Evolutionary conservation across 2,329 filamentous ascomycete genomes (phyloP).

Genomic region (Didymella exigua): DNA sequence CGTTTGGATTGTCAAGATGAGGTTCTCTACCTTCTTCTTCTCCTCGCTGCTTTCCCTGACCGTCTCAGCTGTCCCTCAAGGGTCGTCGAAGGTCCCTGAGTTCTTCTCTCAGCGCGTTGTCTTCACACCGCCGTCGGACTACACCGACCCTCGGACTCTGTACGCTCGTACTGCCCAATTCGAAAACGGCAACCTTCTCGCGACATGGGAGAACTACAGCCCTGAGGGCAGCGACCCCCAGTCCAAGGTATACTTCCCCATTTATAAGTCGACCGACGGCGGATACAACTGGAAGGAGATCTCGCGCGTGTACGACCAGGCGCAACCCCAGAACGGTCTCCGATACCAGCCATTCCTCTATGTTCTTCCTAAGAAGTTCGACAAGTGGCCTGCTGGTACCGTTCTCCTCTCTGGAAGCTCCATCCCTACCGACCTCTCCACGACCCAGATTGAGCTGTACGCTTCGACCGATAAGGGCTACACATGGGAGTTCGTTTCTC

Average conservation of each 20-base stretch:
- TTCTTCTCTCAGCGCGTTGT: slow-evolving; percentile 48
- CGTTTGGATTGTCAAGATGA: slow-evolving; percentile 36
- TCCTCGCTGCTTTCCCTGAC: slow-evolving; percentile 26
- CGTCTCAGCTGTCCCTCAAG: slow-evolving; percentile 32
- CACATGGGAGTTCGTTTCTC: slow-evolving; percentile 71
- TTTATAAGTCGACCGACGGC: slow-evolving; percentile 55
- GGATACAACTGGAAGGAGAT: slow-evolving; percentile 66
- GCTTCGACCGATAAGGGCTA: slow-evolving; percentile 64
- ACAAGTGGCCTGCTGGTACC: slow-evolving; percentile 65
- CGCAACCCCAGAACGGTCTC: slow-evolving; percentile 69
- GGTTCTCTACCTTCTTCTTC: slow-evolving; percentile 34
- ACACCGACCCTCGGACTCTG: slow-evolving; percentile 55
- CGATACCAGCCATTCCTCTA: slow-evolving; percentile 74
- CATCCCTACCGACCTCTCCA: slow-evolving; percentile 63
- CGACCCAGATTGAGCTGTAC: slow-evolving; percentile 73
- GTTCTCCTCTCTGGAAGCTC: slow-evolving; percentile 67
- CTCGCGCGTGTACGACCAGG: slow-evolving; percentile 66
- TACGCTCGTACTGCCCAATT: slow-evolving; percentile 59
- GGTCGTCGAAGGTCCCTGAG: slow-evolving; percentile 21
- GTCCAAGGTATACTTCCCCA: slow-evolving; percentile 53
- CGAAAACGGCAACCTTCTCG: slow-evolving; percentile 53
- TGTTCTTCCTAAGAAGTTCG: slow-evolving; percentile 64
- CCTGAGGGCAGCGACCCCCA: slow-evolving; percentile 44
- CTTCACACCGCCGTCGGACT: slow-evolving; percentile 53
- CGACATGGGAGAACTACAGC: slow-evolving; percentile 62